phyloP scores from a whole-genome alignment of 2,329 filamentous ascomycete species.

The Alternaria sp. region DNA sequence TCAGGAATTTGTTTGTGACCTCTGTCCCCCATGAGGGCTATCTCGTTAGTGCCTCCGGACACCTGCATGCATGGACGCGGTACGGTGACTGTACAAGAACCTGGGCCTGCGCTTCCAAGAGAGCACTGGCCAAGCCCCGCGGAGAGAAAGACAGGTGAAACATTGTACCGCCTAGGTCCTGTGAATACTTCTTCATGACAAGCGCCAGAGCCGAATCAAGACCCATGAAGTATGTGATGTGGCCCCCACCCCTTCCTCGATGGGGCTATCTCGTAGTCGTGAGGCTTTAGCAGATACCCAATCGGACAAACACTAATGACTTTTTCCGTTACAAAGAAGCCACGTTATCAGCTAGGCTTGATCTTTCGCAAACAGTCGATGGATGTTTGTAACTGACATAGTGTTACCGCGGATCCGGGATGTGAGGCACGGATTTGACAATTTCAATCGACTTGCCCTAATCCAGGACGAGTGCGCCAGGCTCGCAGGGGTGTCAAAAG shows the following conservation, averaged over 20 bases:
- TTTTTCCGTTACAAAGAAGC: neutral
- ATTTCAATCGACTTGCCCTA: neutral
- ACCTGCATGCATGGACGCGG: conserved; percentile 8
- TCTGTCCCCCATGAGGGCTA: neutral
- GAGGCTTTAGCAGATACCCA: neutral
- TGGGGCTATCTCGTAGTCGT: neutral
- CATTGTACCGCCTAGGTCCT: conserved; percentile 13
- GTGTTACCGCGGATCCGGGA: conserved; percentile 28
- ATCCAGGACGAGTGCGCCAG: neutral
- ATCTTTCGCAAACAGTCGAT: neutral
- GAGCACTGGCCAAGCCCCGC: conserved; percentile 2
- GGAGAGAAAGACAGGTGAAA: conserved; percentile 15
- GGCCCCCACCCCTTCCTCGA: neutral
- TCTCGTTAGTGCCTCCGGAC: conserved; percentile 2
- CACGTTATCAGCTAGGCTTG: neutral
- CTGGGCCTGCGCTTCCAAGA: conserved; percentile 7
- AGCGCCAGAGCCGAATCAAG: conserved; percentile 4
- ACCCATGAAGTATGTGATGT: neutral
- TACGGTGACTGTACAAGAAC: conserved; percentile 8
- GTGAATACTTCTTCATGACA: conserved; percentile 4
- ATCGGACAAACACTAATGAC: conserved; percentile 4
- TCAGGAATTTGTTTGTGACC: conserved; percentile 8
- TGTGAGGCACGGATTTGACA: conserved; percentile 6
- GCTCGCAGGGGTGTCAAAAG: neutral
- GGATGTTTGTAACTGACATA: conserved; percentile 17